phyloP scores from a whole-genome alignment of 2,329 filamentous ascomycete species.

The Apiospora phragmitis region DNA sequence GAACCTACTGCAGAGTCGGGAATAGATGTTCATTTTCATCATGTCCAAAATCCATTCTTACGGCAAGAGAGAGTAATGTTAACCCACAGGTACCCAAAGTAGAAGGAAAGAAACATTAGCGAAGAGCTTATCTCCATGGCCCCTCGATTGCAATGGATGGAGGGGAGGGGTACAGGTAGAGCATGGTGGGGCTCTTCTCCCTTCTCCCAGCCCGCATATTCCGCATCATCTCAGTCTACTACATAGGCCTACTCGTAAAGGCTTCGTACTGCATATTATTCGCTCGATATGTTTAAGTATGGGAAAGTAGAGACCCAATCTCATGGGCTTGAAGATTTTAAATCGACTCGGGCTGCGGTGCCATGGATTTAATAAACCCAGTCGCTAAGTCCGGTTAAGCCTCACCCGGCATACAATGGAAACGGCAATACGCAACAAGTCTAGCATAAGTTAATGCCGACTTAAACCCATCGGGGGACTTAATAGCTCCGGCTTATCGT shows the following conservation, averaged over 20 bases:
- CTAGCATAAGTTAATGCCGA: not conserved
- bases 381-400: not conserved
- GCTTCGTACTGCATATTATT: not conserved
- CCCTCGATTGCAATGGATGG: not conserved
- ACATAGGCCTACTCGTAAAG: not conserved
- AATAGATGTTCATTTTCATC: conserved; percentile 7
- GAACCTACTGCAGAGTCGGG: conserved; percentile 14
- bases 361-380: not conserved
- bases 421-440: not conserved
- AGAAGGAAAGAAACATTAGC: not conserved
- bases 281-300: not conserved
- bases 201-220: not conserved
- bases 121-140: not conserved
- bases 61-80: not conserved
- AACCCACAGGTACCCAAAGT: not conserved
- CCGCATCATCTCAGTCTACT: not conserved
- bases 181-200: not conserved
- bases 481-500: not conserved
- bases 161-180: not conserved
- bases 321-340: too few relatives aligned
- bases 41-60: conserved; percentile 5
- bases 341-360: not conserved
- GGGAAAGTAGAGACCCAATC: too few relatives aligned
- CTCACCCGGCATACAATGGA: not conserved
- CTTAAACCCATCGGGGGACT: not conserved